These are phyloP conservation scores for Papiliotrema laurentii DNA, from an alignment of 1,284 basidiomycete genomes.

Conservation along the genomic window DNA sequence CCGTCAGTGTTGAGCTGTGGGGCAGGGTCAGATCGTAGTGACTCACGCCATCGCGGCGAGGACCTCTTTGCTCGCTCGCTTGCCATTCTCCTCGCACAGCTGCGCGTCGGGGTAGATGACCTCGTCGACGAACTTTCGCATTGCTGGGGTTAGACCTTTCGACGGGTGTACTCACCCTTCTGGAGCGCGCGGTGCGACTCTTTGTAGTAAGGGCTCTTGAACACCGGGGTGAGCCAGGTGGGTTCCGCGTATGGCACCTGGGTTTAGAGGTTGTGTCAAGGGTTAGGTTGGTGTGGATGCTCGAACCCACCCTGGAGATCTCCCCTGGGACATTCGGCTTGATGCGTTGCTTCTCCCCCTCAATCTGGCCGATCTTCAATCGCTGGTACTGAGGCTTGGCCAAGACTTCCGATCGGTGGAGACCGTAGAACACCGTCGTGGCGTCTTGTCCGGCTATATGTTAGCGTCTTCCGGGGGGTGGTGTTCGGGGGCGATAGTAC, in stretches of 20 bases:
- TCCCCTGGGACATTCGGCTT: conserved; percentile 58
- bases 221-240: conserved; percentile 74
- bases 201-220: conserved; percentile 77
- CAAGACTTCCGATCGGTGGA: conserved; percentile 76
- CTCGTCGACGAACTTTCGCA: conserved; percentile 57
- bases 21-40: background rate
- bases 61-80: conserved; percentile 53
- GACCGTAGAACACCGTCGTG: conserved; percentile 76
- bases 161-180: conserved; percentile 25
- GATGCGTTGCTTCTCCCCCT: conserved; percentile 58
- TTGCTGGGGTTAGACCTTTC: conserved; percentile 23
- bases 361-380: conserved; percentile 64
- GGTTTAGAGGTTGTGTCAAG: background rate
- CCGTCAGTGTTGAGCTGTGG: background rate
- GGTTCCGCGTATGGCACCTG: conserved; percentile 79
- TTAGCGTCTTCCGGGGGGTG: background rate
- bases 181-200: conserved; percentile 53
- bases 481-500: no score
- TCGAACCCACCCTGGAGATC: conserved; percentile 47
- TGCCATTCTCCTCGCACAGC: conserved; percentile 70
- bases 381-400: conserved; percentile 66
- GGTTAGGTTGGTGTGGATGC: background rate
- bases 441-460: conserved; percentile 69
- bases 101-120: conserved; percentile 53
- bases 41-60: conserved; percentile 45